These are phyloP conservation scores for Populus deltoides DNA, from an alignment of 345 rosid species.

Conservation along the genomic window DNA sequence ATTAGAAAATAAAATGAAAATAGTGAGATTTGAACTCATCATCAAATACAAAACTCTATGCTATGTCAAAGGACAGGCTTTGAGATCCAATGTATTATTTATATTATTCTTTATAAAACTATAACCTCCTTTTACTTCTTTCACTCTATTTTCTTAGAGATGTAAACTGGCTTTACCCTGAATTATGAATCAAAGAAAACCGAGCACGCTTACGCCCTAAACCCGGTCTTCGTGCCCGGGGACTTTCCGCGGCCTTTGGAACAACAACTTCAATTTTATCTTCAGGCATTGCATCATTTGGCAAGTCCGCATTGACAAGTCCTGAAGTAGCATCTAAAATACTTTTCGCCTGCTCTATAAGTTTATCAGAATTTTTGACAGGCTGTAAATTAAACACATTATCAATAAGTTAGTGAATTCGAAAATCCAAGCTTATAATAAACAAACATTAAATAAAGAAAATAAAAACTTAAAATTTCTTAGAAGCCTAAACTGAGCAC, in stretches of 20 bases:
- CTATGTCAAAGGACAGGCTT: too few relatives aligned
- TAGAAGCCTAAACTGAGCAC: too few relatives aligned
- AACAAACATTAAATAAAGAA: background rate
- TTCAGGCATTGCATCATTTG: slow-evolving; percentile 12
- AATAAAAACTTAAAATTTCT: background rate
- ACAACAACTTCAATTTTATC: slow-evolving; percentile 19
- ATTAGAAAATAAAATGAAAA: too few relatives aligned
- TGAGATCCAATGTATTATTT: too few relatives aligned
- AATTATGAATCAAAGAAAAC: slow-evolving; percentile 64
- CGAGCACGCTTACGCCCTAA: slow-evolving; percentile 59
- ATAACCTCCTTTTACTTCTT: background rate
- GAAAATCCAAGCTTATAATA: background rate
- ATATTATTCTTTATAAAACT: too few relatives aligned
- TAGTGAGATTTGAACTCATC: too few relatives aligned
- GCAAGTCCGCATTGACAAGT: slow-evolving; percentile 10
- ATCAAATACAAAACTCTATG: too few relatives aligned
- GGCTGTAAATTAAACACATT: slow-evolving; percentile 37
- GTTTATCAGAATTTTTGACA: slow-evolving; percentile 39
- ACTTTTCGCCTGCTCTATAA: slow-evolving; percentile 47
- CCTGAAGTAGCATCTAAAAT: background rate
- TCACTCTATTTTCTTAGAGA: background rate
- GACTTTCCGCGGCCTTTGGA: slow-evolving; percentile 35
- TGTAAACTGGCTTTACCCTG: slow-evolving; percentile 37
- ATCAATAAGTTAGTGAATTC: background rate
- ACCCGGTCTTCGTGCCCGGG: slow-evolving; percentile 63